phyloP scores from a whole-genome alignment of 169 alveolate species.

The Plasmodium blacklocki region DNA sequence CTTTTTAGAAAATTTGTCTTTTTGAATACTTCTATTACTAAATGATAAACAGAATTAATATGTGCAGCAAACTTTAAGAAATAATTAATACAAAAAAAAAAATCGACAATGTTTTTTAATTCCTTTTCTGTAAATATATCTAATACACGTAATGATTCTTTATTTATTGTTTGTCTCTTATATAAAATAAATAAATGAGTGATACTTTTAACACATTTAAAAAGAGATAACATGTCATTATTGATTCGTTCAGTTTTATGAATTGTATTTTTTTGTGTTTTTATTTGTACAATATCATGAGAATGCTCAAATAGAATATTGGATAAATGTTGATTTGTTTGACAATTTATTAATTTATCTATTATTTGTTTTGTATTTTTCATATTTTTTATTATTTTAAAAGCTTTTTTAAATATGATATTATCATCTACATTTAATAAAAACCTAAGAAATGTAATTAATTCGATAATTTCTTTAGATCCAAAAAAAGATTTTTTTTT shows the following conservation, averaged over 20 bases:
- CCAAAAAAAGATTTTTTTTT: constrained; percentile 58
- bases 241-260: not conserved
- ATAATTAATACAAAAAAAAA: constrained; percentile 49
- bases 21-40: constrained; percentile 32
- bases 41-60: constrained; percentile 23
- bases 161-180: constrained; percentile 8
- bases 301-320: no score
- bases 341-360: constrained; percentile 2
- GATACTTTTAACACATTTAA: constrained; percentile 5
- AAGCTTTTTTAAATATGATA: constrained; percentile 42
- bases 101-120: constrained; percentile 33
- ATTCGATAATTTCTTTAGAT: constrained; percentile 51
- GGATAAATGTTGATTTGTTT: not conserved
- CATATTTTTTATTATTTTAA: constrained; percentile 47
- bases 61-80: constrained; percentile 20
- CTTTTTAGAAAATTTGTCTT: constrained; percentile 26
- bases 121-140: constrained; percentile 35
- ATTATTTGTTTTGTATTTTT: constrained; percentile 6
- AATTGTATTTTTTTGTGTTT: not conserved
- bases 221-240: not conserved
- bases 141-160: not conserved
- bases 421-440: constrained; percentile 53
- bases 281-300: not conserved
- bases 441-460: constrained; percentile 34
- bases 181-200: constrained; percentile 13